Evolutionary conservation across 306 rosid species (phyloP).

Genomic region (Rubus idaeus): DNA sequence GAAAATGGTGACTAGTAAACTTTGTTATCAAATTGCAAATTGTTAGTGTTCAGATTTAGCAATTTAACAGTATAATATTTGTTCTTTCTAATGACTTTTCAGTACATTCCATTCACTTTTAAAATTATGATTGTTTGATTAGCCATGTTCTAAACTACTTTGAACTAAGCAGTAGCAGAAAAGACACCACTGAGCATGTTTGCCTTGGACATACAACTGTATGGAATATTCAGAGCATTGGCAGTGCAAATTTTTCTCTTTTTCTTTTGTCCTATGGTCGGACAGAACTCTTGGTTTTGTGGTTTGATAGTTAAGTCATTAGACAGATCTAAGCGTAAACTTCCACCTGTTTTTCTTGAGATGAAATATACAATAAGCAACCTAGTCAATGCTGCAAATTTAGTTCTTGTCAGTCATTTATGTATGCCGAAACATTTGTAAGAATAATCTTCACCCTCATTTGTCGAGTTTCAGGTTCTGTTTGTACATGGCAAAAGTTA

Average conservation of each 20-base stretch:
- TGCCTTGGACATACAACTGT: not conserved
- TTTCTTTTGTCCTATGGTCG: not conserved
- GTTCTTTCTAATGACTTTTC: not conserved
- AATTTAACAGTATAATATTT: not conserved
- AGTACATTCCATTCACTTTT: not conserved
- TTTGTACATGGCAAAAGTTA: slow-evolving; percentile 48
- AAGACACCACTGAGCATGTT: not conserved
- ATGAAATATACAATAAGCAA: not conserved
- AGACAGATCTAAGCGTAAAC: not conserved
- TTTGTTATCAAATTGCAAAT: slow-evolving; percentile 1
- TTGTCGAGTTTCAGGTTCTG: slow-evolving; percentile 27
- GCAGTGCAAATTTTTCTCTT: not conserved
- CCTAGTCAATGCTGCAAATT: not conserved
- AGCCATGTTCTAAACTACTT: not conserved
- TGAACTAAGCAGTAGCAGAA: not conserved
- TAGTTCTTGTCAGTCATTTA: not conserved
- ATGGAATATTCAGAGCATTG: not conserved
- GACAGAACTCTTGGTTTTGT: not conserved
- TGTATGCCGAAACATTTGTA: not conserved
- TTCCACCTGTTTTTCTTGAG: not conserved
- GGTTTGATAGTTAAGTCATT: not conserved
- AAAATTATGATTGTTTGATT: not conserved
- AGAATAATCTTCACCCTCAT: slow-evolving; percentile 12
- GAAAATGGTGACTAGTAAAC: not conserved
- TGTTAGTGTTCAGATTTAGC: not conserved